Base-by-base conservation (phyloP, 2,329 filamentous ascomycete genomes). In the Beauveria australis region DNA sequence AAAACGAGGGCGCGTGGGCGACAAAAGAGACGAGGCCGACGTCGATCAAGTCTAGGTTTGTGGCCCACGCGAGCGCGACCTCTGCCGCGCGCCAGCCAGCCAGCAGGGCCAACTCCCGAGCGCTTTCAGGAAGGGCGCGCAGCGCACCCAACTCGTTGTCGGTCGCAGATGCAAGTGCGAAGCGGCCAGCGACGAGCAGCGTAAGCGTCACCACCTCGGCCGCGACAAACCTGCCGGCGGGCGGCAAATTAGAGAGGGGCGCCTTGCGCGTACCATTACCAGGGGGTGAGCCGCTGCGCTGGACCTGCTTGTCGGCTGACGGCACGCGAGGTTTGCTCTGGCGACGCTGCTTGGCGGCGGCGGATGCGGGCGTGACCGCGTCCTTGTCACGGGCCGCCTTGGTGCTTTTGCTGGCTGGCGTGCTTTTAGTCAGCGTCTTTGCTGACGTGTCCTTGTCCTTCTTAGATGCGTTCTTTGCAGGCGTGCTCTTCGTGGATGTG, bases 41-140 rank as follows among this genome's bases (percentile, higher is more conserved):
- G 71, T 91, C 88, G 70, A 85, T 80, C 74, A 88, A 85, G 72
- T 95, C 91, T 70, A 89, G 89, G 64, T 86, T 80, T 48, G 85
- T 78, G 67, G 82, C 83, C 91, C 91, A 96, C 52, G 84, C 87
- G 52, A 92, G 69, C 26, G 79, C 84, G 58, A 96, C 78, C 71
- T 92, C 87, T 52, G 85, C 72, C 71, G 81, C 69, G 71, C 78
- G 79, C 82, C 82, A 86, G 14, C 73, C 76, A 1, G 77, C 73
- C 64, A 85, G 67, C 37, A 78, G 76, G 6, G 73, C 78, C 30
- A 91, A 79, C 70, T 90, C 85, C 69, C 76, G 74, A 78, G 83
- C 84, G 57, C 81, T 80, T 55, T 87, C 83, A 62, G 85, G 73
- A 59, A 79, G 80, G 67, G 86, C 84, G 71, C 84, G 88, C 62